Evolutionary conservation across 805 yeast species (phyloP).

Genomic region (Saccharomycopsis babjevae): DNA sequence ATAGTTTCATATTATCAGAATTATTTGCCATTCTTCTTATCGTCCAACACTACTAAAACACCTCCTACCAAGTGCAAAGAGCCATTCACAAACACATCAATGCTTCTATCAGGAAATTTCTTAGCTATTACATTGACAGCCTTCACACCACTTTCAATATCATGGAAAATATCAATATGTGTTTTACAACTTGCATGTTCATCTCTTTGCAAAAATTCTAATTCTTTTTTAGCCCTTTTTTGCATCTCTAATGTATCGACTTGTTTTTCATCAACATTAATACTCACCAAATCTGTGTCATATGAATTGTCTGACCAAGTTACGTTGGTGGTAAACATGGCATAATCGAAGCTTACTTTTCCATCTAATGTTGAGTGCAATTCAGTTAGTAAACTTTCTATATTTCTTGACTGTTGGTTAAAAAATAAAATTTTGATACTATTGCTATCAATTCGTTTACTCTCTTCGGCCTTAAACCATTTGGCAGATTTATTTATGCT

Average conservation of each 20-base stretch:
- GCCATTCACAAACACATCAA: constrained; percentile 86
- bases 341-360: constrained; percentile 54
- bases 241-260: constrained; percentile 80
- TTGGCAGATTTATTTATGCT: constrained; percentile 70
- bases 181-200: constrained; percentile 35
- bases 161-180: constrained; percentile 47
- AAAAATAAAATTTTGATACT: constrained; percentile 51
- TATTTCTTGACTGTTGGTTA: constrained; percentile 92
- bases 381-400: constrained; percentile 47
- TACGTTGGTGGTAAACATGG: constrained; percentile 79
- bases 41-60: constrained; percentile 64
- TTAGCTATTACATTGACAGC: constrained; percentile 35
- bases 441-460: constrained; percentile 19
- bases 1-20: neutral
- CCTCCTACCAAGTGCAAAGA: constrained; percentile 95
- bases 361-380: constrained; percentile 36
- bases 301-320: constrained; percentile 82
- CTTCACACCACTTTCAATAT: constrained; percentile 64
- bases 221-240: constrained; percentile 55
- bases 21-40: neutral
- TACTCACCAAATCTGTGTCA: constrained; percentile 72
- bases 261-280: constrained; percentile 69
- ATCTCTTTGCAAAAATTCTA: constrained; percentile 45
- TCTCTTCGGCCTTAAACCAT: constrained; percentile 50
- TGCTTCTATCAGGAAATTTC: constrained; percentile 21